phyloP scores from a whole-genome alignment of 2,329 filamentous ascomycete species.

The Periconia sp. region DNA sequence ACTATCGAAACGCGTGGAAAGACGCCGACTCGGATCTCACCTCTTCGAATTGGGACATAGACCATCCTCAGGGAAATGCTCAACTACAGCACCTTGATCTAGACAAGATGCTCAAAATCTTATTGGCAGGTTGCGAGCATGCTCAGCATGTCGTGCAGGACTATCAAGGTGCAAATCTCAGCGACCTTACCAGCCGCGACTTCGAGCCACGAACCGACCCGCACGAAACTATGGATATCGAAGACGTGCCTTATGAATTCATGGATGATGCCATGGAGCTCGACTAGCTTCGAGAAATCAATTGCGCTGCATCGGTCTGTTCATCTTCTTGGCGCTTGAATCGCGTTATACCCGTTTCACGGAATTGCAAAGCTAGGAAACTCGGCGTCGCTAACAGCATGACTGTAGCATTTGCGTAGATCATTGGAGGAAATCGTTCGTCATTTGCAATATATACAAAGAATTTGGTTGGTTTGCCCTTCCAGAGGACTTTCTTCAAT shows the following conservation, averaged over 20 bases:
- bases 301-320: too few relatives aligned
- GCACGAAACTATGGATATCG: slow-evolving; percentile 18
- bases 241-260: slow-evolving; percentile 36
- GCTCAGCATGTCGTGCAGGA: slow-evolving; percentile 55
- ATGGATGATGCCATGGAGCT: slow-evolving; percentile 47
- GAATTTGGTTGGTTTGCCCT: slow-evolving; percentile 18
- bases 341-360: neutral
- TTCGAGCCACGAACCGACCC: slow-evolving; percentile 19
- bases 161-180: slow-evolving; percentile 8
- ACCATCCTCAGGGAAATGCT: slow-evolving; percentile 29
- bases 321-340: too few relatives aligned
- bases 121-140: slow-evolving; percentile 65
- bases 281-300: slow-evolving; percentile 22
- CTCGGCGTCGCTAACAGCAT: too few relatives aligned
- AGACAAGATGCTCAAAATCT: slow-evolving; percentile 61
- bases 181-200: slow-evolving; percentile 23
- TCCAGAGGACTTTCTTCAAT: slow-evolving; percentile 9
- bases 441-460: slow-evolving; percentile 15
- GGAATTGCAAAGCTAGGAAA: too few relatives aligned
- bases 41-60: slow-evolving; percentile 21
- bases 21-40: slow-evolving; percentile 62
- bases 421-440: neutral
- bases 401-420: too few relatives aligned
- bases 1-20: slow-evolving; percentile 76
- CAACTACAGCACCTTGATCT: slow-evolving; percentile 68